phyloP scores from a whole-genome alignment of 345 rosid genomes.

The Salix caprea region DNA sequence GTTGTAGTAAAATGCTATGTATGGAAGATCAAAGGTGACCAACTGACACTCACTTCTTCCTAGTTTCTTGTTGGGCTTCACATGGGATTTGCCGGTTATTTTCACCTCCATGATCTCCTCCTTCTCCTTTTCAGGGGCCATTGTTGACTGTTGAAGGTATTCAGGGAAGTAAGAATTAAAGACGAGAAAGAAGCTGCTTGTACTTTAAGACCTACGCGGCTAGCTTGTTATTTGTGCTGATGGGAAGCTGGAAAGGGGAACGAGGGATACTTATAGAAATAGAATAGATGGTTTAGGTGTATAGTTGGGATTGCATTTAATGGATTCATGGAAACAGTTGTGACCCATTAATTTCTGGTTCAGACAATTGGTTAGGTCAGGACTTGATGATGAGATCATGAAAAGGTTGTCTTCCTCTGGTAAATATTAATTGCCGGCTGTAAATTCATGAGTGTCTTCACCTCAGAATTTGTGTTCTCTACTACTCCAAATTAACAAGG shows the following conservation, averaged over 20 bases:
- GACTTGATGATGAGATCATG: neutral
- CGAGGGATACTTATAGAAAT: constrained; percentile 20
- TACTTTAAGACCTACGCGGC: neutral
- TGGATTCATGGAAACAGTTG: constrained; percentile 47
- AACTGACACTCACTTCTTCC: constrained; percentile 67
- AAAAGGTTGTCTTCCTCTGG: neutral
- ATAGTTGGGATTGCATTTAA: constrained; percentile 58
- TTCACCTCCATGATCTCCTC: constrained; percentile 36
- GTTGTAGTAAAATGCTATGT: constrained; percentile 76
- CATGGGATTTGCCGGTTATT: constrained; percentile 40
- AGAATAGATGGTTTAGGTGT: constrained; percentile 1
- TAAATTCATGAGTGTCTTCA: neutral
- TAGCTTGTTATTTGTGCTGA: neutral
- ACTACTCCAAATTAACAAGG: neutral
- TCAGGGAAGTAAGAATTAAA: neutral
- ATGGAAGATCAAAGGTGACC: constrained; percentile 90
- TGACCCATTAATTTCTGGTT: constrained; percentile 19
- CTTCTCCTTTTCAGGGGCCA: constrained; percentile 17
- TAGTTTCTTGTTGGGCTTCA: constrained; percentile 52
- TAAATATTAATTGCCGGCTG: neutral
- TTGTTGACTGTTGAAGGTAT: neutral
- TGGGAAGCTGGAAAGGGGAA: neutral
- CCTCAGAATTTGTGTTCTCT: neutral
- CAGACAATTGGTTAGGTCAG: neutral
- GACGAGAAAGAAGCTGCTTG: neutral